phyloP scores from a whole-genome alignment of 192 early-diverging fungal species.

The Coemansia sp. region DNA sequence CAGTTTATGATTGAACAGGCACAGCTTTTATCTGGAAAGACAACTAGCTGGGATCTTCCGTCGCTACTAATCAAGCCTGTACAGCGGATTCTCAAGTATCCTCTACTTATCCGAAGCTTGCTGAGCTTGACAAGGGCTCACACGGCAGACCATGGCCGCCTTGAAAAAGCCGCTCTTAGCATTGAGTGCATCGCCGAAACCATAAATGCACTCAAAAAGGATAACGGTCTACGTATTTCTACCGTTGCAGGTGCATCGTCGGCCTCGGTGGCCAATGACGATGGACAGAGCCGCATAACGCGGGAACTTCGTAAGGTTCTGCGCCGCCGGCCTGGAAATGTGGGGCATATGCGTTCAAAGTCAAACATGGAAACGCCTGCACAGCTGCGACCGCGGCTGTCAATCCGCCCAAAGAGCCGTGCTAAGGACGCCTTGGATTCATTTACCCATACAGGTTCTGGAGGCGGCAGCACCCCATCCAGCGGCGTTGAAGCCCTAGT shows the following conservation, averaged over 20 bases:
- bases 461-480: constrained; percentile 6
- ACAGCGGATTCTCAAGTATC: constrained; percentile 96
- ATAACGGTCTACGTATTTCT: constrained; percentile 36
- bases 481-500: constrained; percentile 38
- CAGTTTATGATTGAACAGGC: constrained; percentile 35
- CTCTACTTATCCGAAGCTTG: constrained; percentile 69
- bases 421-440: constrained; percentile 16
- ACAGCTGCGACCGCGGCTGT: constrained; percentile 17
- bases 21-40: constrained; percentile 53
- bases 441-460: background rate
- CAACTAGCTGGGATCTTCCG: constrained; percentile 89
- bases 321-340: constrained; percentile 35
- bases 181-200: constrained; percentile 47
- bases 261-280: constrained; percentile 18
- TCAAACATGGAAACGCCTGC: constrained; percentile 19
- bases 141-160: constrained; percentile 31
- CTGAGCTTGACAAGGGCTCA: constrained; percentile 34
- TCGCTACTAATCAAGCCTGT: constrained; percentile 94
- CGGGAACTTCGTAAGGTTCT: constrained; percentile 47
- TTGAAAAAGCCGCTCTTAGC: constrained; percentile 38
- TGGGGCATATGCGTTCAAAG: constrained; percentile 21
- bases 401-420: constrained; percentile 18
- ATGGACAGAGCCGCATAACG: constrained; percentile 38
- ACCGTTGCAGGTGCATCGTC: constrained; percentile 17
- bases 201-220: constrained; percentile 37